These are phyloP conservation scores for Magnolia kwangsiensis DNA, from an alignment of 164 flowering plant species.

Conservation along the genomic window DNA sequence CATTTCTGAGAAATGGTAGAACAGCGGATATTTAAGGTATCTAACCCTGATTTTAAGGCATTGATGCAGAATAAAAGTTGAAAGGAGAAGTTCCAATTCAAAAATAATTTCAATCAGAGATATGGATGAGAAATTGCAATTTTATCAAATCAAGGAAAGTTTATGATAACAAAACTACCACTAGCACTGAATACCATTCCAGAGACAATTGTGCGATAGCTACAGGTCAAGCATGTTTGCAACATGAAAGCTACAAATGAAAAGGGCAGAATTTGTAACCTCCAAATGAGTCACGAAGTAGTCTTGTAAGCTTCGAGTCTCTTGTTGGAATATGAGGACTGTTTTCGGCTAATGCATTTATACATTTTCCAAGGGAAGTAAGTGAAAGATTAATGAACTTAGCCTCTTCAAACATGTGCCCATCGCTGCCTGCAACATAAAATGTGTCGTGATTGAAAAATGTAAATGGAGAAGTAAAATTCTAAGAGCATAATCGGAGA, in stretches of 20 bases:
- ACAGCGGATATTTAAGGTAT: too few species aligned
- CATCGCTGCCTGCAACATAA: conserved; percentile 74
- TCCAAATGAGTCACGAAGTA: conserved; percentile 98
- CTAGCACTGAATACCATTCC: conserved; percentile 4
- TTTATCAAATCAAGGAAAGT: not conserved
- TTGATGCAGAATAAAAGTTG: too few species aligned
- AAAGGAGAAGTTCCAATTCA: not conserved
- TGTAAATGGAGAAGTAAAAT: too few species aligned
- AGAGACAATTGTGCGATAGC: not conserved
- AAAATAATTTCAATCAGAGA: not conserved
- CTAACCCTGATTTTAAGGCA: too few species aligned
- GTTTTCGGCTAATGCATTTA: conserved; percentile 92
- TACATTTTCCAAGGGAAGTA: conserved; percentile 89
- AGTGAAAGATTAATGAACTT: conserved; percentile 94
- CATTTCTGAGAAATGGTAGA: too few species aligned
- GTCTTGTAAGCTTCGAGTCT: conserved; percentile 89
- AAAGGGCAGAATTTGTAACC: conserved; percentile 34
- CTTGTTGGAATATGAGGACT: conserved; percentile 84
- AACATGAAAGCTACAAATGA: not conserved
- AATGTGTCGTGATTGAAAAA: not conserved
- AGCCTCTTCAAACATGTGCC: conserved; percentile 82
- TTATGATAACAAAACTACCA: not conserved
- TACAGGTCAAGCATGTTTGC: not conserved
- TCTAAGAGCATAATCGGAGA: too few species aligned
- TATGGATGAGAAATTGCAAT: not conserved